phyloP scores from a whole-genome alignment of 2,329 filamentous ascomycete species.

The Cladosporium sp. region DNA sequence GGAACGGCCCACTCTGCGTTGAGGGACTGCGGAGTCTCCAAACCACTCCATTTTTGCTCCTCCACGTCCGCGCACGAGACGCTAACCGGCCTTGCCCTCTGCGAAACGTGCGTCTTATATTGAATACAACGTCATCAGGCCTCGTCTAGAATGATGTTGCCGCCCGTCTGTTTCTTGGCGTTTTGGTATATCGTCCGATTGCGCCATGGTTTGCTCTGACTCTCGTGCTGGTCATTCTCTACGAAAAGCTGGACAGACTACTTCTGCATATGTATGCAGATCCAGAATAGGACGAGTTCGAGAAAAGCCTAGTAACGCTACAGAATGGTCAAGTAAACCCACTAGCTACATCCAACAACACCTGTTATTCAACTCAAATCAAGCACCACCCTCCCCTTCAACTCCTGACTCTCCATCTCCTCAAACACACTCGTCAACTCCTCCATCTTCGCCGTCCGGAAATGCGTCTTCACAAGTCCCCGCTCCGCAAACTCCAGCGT shows the following conservation, averaged over 20 bases:
- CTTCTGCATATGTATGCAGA: no score
- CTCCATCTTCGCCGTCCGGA: slow-evolving; percentile 42
- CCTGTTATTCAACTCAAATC: slow-evolving; percentile 36
- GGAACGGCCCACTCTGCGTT: slow-evolving; percentile 7
- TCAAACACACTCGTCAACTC: slow-evolving; percentile 42
- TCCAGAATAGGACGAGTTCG: no score
- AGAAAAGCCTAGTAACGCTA: no score
- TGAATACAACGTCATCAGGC: no score
- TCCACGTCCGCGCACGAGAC: slow-evolving; percentile 2
- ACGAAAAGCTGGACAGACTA: no score
- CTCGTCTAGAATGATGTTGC: no score
- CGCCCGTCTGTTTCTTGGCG: no score
- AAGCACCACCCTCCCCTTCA: slow-evolving; percentile 45
- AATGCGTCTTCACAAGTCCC: slow-evolving; percentile 46
- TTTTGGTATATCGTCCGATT: no score
- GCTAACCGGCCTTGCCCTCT: background rate
- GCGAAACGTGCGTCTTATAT: background rate
- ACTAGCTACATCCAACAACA: background rate
- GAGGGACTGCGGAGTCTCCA: background rate
- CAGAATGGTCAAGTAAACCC: no score
- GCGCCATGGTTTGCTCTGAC: no score
- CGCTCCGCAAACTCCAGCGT: slow-evolving; percentile 42
- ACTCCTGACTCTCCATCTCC: slow-evolving; percentile 42
- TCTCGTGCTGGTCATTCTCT: no score
- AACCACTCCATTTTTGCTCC: slow-evolving; percentile 5